Conservation (phyloP, 208 protist species). For the Wallacemonas collosoma region DNA sequence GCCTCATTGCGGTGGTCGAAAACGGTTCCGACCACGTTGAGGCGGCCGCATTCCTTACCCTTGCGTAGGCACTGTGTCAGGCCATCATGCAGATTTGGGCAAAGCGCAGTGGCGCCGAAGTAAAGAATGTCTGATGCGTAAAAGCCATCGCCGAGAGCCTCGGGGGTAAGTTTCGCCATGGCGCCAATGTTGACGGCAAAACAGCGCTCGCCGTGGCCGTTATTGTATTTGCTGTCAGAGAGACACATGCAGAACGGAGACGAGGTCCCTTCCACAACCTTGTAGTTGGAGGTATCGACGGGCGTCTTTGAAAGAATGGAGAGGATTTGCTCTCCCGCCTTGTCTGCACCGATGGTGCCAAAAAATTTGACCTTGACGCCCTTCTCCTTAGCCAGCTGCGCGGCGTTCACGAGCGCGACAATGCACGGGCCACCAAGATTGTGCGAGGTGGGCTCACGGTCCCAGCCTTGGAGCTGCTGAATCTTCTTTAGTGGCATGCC, state of each 20-base stretch:
- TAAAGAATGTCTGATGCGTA: slow-evolving; percentile 32
- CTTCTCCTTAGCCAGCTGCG: slow-evolving; percentile 18
- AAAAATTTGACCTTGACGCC: slow-evolving; percentile 25
- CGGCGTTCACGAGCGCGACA: slow-evolving; percentile 24
- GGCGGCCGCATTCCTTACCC: slow-evolving; percentile 20
- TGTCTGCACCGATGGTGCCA: slow-evolving; percentile 17
- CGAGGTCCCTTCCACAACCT: background rate
- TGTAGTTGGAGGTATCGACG: slow-evolving; percentile 21
- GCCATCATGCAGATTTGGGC: slow-evolving; percentile 27
- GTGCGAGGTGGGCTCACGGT: slow-evolving; percentile 21
- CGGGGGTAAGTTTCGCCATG: background rate
- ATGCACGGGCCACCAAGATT: slow-evolving; percentile 33
- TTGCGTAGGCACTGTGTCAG: slow-evolving; percentile 26
- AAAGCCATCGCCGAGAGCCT: slow-evolving; percentile 22
- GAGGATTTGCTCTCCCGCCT: slow-evolving; percentile 16
- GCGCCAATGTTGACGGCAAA: slow-evolving; percentile 34
- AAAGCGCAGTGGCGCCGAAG: slow-evolving; percentile 28
- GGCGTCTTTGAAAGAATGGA: slow-evolving; percentile 24
- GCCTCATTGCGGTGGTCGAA: slow-evolving; percentile 34
- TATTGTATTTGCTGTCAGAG: slow-evolving; percentile 30
- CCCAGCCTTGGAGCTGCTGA: slow-evolving; percentile 23
- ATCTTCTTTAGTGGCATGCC: slow-evolving; percentile 26
- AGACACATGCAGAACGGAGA: slow-evolving; percentile 22
- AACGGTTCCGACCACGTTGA: slow-evolving; percentile 35
- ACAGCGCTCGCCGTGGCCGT: slow-evolving; percentile 30